Base-by-base conservation (phyloP, 2,329 filamentous ascomycete genomes). In the Aspergillus sp. region DNA sequence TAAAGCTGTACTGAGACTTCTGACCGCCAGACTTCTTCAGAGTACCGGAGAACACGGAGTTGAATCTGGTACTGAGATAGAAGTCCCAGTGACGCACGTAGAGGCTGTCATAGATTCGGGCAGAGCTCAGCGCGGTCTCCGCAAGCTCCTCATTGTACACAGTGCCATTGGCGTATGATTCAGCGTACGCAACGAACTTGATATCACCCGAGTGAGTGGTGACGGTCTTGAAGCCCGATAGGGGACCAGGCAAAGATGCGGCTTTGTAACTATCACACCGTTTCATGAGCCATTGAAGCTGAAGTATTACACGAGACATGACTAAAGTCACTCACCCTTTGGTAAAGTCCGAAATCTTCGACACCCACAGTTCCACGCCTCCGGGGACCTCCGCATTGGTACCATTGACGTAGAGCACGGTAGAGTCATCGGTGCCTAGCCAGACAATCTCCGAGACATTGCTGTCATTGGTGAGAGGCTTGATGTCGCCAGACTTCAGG, bases 1-100 rank as follows among this genome's bases (percentile, higher is more conserved):
- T 18, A 74, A 72, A 49, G 73, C 16, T 49, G 63, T 73, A 73
- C 73, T 73, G 39, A n/a, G 36, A n/a, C 36, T 42, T 42, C 12
- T n/a, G 36, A 71, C 75, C 70, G 78, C 79, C 64, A 75, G 65
- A 52, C 54, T 71, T 75, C 55, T 70, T 78, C 52, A 95, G 73
- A 5, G 84, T 83, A 32, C 87, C 87, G 31, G 91, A 90, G 82
- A 89, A 95, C 29, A 96, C 82, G 2, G 89, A 84, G 68, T 87
- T 89, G 62, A 84, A 86, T 68, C 90, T 87, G 50, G 87, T 83
- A 0, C 84, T 86, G 26, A 87, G 80, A 77, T 89, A 96, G n/a
- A 83, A 75, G 71, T 96, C 91, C 91, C 91, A 96, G 69, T 96
- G 90, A 14, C 91, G 85, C 29, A 91, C 90, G 69, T 91, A 95